Conservation (phyloP, 805 yeast genomes). For the Zygosaccharomyces siamensis region DNA sequence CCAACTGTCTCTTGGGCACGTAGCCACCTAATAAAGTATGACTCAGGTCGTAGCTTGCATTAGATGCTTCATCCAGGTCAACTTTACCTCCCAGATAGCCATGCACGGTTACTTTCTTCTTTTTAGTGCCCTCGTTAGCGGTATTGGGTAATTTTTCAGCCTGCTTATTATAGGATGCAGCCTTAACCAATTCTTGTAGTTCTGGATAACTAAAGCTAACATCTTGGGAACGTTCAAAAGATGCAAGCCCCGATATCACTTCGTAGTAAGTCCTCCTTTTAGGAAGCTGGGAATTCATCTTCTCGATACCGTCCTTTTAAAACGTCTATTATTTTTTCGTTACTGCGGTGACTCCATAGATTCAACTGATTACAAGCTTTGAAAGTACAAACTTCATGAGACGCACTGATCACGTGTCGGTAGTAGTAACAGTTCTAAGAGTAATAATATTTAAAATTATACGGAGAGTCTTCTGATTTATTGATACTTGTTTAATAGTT, state of each 20-base stretch:
- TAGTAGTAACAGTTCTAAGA: not conserved
- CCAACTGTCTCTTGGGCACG: constrained; percentile 32
- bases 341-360: not conserved
- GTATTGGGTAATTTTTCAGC: constrained; percentile 20
- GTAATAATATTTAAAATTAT: not conserved
- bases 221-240: constrained; percentile 30
- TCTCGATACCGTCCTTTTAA: not conserved
- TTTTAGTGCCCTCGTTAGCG: constrained; percentile 14
- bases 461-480: too few species aligned
- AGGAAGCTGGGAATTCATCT: not conserved
- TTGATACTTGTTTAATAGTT: not conserved
- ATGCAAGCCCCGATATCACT: constrained; percentile 30
- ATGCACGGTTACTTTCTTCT: constrained; percentile 25
- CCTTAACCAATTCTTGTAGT: constrained; percentile 25
- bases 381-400: not conserved
- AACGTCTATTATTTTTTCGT: not conserved
- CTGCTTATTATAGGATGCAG: constrained; percentile 26
- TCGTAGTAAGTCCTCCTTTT: constrained; percentile 27
- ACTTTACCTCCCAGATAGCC: constrained; percentile 32
- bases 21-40: constrained; percentile 34
- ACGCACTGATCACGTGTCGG: not conserved
- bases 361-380: not conserved
- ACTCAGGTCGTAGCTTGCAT: constrained; percentile 26
- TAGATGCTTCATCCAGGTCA: constrained; percentile 23
- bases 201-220: constrained; percentile 26